phyloP scores from a whole-genome alignment of 2,329 filamentous ascomycete species.

The Purpureocillium takamizusanense region DNA sequence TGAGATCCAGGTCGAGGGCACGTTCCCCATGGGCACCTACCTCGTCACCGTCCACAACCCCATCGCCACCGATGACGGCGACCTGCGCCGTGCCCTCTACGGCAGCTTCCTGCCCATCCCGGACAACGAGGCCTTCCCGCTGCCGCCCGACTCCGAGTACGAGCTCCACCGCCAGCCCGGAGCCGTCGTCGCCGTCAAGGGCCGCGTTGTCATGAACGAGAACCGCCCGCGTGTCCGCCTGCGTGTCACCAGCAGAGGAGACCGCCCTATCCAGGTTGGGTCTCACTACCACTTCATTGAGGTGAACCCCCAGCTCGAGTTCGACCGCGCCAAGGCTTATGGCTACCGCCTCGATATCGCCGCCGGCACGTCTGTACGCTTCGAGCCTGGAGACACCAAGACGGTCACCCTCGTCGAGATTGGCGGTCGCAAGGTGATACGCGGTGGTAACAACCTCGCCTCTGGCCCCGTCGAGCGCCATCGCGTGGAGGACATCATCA shows the following conservation, averaged over 20 bases:
- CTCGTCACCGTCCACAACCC: constrained; percentile 91
- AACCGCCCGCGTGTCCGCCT: constrained; percentile 65
- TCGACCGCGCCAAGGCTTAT: constrained; percentile 75
- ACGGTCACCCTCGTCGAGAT: constrained; percentile 88
- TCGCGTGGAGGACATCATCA: constrained; percentile 56
- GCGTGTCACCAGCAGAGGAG: constrained; percentile 75
- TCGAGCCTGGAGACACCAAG: constrained; percentile 88
- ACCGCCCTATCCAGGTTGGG: constrained; percentile 84
- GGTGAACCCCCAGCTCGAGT: constrained; percentile 81
- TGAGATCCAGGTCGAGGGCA: constrained; percentile 90
- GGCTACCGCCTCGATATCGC: constrained; percentile 84
- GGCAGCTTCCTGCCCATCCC: constrained; percentile 85
- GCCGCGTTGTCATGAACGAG: constrained; percentile 60
- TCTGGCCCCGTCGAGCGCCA: constrained; percentile 59
- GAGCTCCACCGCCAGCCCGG: constrained; percentile 64
- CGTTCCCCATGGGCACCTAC: constrained; percentile 83
- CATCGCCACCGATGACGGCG: constrained; percentile 75
- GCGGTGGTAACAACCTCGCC: constrained; percentile 75
- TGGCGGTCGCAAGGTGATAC: constrained; percentile 68
- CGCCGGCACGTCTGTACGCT: constrained; percentile 84
- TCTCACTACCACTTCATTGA: constrained; percentile 97
- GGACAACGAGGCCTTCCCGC: constrained; percentile 55
- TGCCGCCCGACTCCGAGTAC: constrained; percentile 56
- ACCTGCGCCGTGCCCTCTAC: constrained; percentile 80
- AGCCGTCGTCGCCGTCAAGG: constrained; percentile 64